Conservation (phyloP, 2,329 filamentous ascomycete species). For the Fusarium circinatum region DNA sequence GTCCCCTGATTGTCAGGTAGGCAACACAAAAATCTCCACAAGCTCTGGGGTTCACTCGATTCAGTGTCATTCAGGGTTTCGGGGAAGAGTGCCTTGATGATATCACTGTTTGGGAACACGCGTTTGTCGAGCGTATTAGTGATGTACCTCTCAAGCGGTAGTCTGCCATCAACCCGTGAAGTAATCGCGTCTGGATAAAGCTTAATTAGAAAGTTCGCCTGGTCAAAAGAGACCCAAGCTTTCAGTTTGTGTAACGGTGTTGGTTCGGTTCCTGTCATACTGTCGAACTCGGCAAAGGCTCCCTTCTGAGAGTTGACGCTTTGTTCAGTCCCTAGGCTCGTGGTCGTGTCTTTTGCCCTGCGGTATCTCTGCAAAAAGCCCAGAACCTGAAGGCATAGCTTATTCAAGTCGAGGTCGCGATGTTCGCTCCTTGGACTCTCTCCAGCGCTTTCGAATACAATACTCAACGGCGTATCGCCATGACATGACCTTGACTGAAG, state of each 20-base stretch:
- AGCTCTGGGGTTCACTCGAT: background rate
- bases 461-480: background rate
- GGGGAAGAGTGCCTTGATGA: background rate
- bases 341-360: background rate
- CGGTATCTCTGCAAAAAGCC: background rate
- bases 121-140: accelerated
- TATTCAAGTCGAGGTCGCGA: background rate
- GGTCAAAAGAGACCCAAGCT: background rate
- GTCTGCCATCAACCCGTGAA: background rate
- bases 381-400: background rate
- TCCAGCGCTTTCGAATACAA: background rate
- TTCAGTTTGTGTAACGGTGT: background rate
- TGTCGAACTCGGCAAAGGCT: background rate
- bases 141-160: background rate
- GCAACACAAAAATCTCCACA: slow-evolving; percentile 6
- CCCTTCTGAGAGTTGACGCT: accelerated
- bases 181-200: background rate
- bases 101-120: too few species aligned
- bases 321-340: accelerated
- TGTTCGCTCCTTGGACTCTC: background rate
- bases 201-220: background rate
- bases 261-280: background rate
- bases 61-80: too few species aligned
- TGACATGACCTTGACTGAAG: background rate
- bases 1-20: too few species aligned